These are phyloP conservation scores for Canavalia gladiata DNA, from an alignment of 306 rosid species.

Conservation along the genomic window DNA sequence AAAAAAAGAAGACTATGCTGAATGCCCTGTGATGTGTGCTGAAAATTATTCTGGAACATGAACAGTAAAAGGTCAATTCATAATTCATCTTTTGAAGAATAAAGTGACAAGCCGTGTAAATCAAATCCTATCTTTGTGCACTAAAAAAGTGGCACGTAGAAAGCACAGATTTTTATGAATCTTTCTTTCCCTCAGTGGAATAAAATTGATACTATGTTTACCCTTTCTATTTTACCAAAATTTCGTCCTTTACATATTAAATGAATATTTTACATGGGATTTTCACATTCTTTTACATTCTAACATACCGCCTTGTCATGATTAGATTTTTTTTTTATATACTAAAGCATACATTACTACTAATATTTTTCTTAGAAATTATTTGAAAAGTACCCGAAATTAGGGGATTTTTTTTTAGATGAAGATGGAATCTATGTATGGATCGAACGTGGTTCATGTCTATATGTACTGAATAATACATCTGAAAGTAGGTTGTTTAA, in stretches of 20 bases:
- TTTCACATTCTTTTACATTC: not conserved
- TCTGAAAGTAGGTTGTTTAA: too few relatives aligned
- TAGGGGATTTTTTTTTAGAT: not conserved
- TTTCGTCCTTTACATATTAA: not conserved
- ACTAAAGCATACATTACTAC: not conserved
- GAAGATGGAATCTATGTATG: not conserved
- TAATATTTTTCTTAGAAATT: not conserved
- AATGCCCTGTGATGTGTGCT: not conserved
- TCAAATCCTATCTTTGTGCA: constrained; percentile 53
- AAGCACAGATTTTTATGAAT: constrained; percentile 47
- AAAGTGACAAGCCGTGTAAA: constrained; percentile 48
- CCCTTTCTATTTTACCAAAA: constrained; percentile 12
- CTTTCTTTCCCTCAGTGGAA: constrained; percentile 34
- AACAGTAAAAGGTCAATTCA: constrained; percentile 47
- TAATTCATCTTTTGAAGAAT: constrained; percentile 54
- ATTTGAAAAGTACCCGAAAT: not conserved
- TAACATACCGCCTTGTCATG: not conserved
- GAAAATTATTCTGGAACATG: constrained; percentile 36
- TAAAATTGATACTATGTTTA: not conserved
- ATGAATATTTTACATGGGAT: not conserved
- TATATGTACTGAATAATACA: too few relatives aligned
- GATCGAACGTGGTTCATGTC: too few relatives aligned
- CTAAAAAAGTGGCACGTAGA: constrained; percentile 57
- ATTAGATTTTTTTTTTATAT: not conserved
- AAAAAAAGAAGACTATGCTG: not conserved